Percentiles rank a stretch among this genome's conserved stretches.
Evolutionary conservation across 768 basidiomycete genomes (phyloP).

Genomic region (Phlebiopsis gigantea): DNA sequence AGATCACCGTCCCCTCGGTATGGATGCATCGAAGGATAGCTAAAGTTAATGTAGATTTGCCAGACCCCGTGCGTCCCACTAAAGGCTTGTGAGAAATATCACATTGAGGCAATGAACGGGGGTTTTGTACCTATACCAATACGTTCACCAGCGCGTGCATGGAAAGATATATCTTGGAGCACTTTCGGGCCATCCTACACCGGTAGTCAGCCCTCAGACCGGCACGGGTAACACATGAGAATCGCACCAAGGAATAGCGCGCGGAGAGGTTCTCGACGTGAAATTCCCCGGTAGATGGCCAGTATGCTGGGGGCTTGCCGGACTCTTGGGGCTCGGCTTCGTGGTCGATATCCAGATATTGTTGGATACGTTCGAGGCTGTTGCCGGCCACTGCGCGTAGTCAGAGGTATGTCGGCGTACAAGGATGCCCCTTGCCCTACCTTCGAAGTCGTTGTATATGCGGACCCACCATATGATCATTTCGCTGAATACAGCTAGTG

Average conservation of each 20-base stretch:
- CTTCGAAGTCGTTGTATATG: conserved; percentile 40
- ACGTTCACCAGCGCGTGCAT: conserved; percentile 49
- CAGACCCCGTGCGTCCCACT: conserved; percentile 58
- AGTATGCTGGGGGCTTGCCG: conserved; percentile 52
- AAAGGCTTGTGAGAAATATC: background rate
- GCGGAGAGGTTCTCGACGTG: conserved; percentile 48
- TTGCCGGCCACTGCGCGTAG: conserved; percentile 1
- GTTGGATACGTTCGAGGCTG: conserved; percentile 44
- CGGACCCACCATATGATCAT: conserved; percentile 51
- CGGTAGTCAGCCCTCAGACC: background rate
- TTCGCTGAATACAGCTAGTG: conserved; percentile 45
- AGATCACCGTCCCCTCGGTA: conserved; percentile 46
- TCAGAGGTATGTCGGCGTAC: background rate
- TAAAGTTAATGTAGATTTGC: conserved; percentile 44
- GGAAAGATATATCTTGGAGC: conserved; percentile 44
- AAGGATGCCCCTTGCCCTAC: background rate
- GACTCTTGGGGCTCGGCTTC: conserved; percentile 35
- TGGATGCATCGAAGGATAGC: conserved; percentile 52
- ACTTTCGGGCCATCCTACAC: conserved; percentile 48
- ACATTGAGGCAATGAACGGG: background rate
- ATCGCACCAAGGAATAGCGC: conserved; percentile 41
- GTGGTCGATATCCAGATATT: conserved; percentile 50
- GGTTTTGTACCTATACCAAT: conserved; percentile 45
- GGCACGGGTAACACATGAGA: conserved; percentile 43
- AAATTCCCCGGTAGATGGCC: conserved; percentile 55